Evolutionary conservation across 495 filamentous ascomycete genomes (phyloP), one percentile per base, ranked within the genome.

Genomic region (Evansstolkia leycettana): DNA sequence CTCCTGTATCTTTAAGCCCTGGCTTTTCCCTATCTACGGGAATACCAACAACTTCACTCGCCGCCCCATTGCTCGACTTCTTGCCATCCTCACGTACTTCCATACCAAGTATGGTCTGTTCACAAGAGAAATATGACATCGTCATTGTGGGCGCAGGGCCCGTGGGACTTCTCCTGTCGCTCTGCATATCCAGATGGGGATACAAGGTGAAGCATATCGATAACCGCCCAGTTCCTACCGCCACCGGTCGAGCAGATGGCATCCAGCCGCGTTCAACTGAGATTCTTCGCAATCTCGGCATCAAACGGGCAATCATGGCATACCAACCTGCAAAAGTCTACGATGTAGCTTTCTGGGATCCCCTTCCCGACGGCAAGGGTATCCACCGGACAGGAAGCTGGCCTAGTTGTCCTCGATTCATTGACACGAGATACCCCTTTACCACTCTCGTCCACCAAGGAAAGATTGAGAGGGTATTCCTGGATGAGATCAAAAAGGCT

Each of bases 71-170:
- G 8, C 13, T 31, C 28, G 7, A 7, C 13, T 31, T 9, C 28
- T 31, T 31, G 28, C 14, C 14, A 15, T 9, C 6, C 8, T 7
- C 13, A 5, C 13, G 7, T 12, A 6, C 7, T 12, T 11, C 7
- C 11, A n/a, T n/a, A n/a, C n/a, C n/a, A 6, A 15, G 6, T 15
- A 70, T 70, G 66, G 46, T 46, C 18, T 38, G 42, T 9, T 41
- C 49, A 32, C 42, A 60, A 42, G 67, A 73, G 34, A 68, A 55
- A 11, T 78, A 77, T 54, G 79, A 84, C 46, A 74, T 81, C 40
- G 84, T 92, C 48, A 86, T 94, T 47, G 67, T 94, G 38, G 86
- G 86, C 40, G 87, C 86, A 32, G 85, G 86, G 20, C 85, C 87
- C n/a, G 84, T 84, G 18, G 87, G 86, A 27, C 70, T 92, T 35